Percentiles rank a stretch among this genome's conserved stretches.
Evolutionary conservation across 306 rosid genomes (phyloP).

Genomic region (Aeschynomene evenia): DNA sequence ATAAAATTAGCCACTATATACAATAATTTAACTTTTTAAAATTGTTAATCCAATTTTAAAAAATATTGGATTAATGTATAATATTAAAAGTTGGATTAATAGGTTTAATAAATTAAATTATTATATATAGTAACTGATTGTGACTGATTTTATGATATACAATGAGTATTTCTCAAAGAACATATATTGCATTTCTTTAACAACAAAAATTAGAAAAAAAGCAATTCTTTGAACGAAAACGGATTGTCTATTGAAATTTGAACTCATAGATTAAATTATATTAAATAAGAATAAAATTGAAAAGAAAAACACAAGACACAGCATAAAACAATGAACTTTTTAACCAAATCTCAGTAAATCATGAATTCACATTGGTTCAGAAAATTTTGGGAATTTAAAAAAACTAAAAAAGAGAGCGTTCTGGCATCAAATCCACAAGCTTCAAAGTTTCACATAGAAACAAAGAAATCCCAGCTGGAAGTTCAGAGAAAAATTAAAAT

Average conservation of each 20-base stretch:
- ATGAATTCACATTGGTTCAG: background rate
- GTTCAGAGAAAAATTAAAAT: background rate
- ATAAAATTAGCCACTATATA: too few relatives aligned
- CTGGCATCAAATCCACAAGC: background rate
- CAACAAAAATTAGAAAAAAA: too few relatives aligned
- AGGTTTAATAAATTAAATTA: too few relatives aligned
- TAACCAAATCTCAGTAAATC: background rate
- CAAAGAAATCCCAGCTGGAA: constrained; percentile 15
- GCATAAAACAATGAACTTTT: background rate
- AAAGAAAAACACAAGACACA: background rate
- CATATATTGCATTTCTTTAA: too few relatives aligned
- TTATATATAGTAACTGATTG: too few relatives aligned
- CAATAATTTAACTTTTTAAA: too few relatives aligned
- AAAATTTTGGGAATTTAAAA: background rate
- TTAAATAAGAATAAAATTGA: background rate
- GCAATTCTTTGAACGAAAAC: background rate
- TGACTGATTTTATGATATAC: too few relatives aligned
- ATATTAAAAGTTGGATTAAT: too few relatives aligned
- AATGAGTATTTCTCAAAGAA: too few relatives aligned
- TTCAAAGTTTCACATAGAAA: background rate
- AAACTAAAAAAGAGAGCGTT: background rate
- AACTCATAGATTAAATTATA: background rate
- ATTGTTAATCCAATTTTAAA: too few relatives aligned
- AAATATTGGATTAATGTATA: too few relatives aligned
- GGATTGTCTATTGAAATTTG: background rate